A percentile compares a stretch with the other conserved stretches of the same genome.
These are phyloP conservation scores for Candida saitoana DNA, from an alignment of 805 yeast species.

Conservation along the genomic window DNA sequence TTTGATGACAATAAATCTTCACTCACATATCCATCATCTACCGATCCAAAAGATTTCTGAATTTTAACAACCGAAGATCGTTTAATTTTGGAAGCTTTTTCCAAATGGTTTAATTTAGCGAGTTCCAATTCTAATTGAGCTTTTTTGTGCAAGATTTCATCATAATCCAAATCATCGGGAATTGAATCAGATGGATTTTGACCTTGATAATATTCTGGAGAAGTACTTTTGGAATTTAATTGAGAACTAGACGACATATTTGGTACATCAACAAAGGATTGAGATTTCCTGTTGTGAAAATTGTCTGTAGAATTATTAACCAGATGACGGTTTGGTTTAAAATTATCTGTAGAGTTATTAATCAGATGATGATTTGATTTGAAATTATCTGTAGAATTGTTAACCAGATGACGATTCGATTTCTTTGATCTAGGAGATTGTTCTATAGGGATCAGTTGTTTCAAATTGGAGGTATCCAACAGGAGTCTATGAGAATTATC, in stretches of 20 bases:
- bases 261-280: conserved; percentile 18
- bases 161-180: conserved; percentile 12
- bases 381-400: background rate
- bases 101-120: conserved; percentile 29
- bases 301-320: background rate
- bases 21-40: conserved; percentile 30
- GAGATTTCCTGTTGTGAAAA: conserved; percentile 10
- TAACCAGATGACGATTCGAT: background rate
- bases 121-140: conserved; percentile 39
- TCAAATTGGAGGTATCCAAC: too few relatives aligned
- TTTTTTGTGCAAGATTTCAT: conserved; percentile 31
- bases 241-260: conserved; percentile 1
- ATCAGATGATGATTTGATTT: background rate
- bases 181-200: conserved; percentile 4
- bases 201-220: background rate
- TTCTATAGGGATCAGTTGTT: background rate
- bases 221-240: background rate
- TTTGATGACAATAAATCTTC: conserved; percentile 34
- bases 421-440: background rate
- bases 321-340: background rate
- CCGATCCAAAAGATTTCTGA: conserved; percentile 7
- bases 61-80: conserved; percentile 3
- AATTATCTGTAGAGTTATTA: background rate
- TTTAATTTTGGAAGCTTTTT: conserved; percentile 13
- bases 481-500: background rate